Conservation (phyloP, 2,329 filamentous ascomycete genomes). For the Diaporthe citrichinensis region DNA sequence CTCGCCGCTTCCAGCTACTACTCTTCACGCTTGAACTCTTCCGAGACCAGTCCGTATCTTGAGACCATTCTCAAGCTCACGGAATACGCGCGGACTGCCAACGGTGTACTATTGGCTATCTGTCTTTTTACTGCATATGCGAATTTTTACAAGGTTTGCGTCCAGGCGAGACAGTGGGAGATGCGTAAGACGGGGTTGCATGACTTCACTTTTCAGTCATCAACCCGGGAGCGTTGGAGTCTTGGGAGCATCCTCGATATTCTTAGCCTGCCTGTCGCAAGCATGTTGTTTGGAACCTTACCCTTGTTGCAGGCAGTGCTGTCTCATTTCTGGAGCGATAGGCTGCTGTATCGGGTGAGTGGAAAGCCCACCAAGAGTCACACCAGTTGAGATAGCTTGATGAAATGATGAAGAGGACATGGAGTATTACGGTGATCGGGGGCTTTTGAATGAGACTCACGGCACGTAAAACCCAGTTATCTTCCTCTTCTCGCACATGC, state of each 20-base stretch:
- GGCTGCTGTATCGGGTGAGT: conserved; percentile 21
- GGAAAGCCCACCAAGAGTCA: conserved; percentile 11
- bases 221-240: neutral
- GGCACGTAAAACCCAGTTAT: neutral
- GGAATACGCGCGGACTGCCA: neutral
- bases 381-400: neutral
- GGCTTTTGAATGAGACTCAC: neutral
- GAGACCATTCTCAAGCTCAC: conserved; percentile 1
- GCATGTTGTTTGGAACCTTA: conserved; percentile 16
- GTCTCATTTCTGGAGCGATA: conserved; percentile 18
- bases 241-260: conserved; percentile 3
- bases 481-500: neutral
- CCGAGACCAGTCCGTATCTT: neutral
- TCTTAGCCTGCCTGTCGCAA: neutral
- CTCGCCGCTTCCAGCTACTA: conserved; percentile 20
- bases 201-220: neutral
- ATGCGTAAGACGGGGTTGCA: conserved; percentile 22
- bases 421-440: neutral
- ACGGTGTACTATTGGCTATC: neutral
- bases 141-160: neutral
- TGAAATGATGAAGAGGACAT: neutral
- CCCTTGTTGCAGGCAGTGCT: conserved; percentile 19
- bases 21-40: neutral
- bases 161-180: conserved; percentile 17
- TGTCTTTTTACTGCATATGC: conserved; percentile 16